Percentiles rank a stretch among this genome's conserved stretches.
phyloP scores from a whole-genome alignment of 2,329 filamentous ascomycete genomes.

The Acarospora socialis region DNA sequence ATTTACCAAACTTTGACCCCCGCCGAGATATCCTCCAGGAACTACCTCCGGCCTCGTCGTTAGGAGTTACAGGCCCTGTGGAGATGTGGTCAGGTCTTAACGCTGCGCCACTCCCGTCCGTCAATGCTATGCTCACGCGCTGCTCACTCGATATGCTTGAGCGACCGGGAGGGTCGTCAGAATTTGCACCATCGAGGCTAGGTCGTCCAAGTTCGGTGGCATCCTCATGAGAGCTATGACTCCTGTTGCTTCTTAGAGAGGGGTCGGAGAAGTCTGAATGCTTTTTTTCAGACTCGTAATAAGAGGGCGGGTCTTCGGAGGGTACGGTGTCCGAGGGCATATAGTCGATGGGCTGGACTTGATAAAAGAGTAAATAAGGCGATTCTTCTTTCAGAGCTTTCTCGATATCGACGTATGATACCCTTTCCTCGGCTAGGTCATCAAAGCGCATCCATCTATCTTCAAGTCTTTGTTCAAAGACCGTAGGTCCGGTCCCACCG shows the following conservation, averaged over 20 bases:
- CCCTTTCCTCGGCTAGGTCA: slow-evolving; percentile 60
- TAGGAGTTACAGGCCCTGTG: slow-evolving; percentile 16
- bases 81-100: slow-evolving; percentile 11
- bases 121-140: slow-evolving; percentile 10
- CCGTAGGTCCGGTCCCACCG: slow-evolving; percentile 38
- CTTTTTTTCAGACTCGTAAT: slow-evolving; percentile 14
- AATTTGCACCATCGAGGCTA: neutral
- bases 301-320: slow-evolving; percentile 16
- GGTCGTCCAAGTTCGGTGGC: neutral
- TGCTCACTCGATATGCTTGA: slow-evolving; percentile 8
- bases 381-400: slow-evolving; percentile 69
- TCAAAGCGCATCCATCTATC: slow-evolving; percentile 86
- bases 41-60: slow-evolving; percentile 16
- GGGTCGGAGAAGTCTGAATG: slow-evolving; percentile 13
- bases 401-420: slow-evolving; percentile 64
- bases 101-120: slow-evolving; percentile 14
- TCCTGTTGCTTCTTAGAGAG: slow-evolving; percentile 6
- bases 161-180: neutral
- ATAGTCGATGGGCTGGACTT: slow-evolving; percentile 68
- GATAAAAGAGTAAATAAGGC: slow-evolving; percentile 90
- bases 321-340: slow-evolving; percentile 19
- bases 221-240: neutral
- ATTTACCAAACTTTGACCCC: slow-evolving; percentile 19
- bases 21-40: slow-evolving; percentile 19
- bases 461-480: no score